phyloP scores from a whole-genome alignment of 2,329 filamentous ascomycete genomes.

The Fusarium heterosporum region DNA sequence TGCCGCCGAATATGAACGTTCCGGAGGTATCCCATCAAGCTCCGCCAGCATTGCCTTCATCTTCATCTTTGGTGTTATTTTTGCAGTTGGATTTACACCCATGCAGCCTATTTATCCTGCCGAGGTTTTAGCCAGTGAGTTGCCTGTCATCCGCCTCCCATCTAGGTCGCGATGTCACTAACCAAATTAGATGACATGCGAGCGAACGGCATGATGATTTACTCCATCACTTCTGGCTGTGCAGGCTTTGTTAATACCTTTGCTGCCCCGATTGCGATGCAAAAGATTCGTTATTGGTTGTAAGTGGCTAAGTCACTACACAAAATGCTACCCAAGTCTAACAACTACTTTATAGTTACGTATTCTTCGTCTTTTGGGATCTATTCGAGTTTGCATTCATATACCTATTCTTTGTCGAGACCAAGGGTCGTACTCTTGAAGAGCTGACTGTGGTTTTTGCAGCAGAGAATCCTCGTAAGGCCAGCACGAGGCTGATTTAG shows the following conservation, averaged over 20 bases:
- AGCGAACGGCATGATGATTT: constrained; percentile 39
- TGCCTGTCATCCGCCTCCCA: fast-evolving
- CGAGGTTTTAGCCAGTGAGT: constrained; percentile 8
- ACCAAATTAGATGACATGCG: constrained; percentile 30
- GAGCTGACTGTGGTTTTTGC: background rate
- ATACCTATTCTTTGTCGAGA: constrained; percentile 21
- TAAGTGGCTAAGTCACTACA: background rate
- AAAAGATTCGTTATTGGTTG: constrained; percentile 32
- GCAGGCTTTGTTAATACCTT: constrained; percentile 39
- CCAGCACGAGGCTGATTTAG: background rate
- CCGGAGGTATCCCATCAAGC: background rate
- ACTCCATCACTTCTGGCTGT: constrained; percentile 17
- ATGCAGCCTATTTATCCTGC: constrained; percentile 26
- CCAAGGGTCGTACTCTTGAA: background rate
- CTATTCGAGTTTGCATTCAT: constrained; percentile 5
- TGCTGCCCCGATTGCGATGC: constrained; percentile 36
- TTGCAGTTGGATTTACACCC: constrained; percentile 9
- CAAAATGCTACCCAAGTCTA: fast-evolving
- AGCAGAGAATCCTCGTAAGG: constrained; percentile 6
- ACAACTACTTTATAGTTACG: background rate
- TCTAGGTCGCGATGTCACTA: background rate
- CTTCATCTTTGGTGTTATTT: constrained; percentile 13
- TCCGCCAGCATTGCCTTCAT: constrained; percentile 19
- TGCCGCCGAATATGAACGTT: constrained; percentile 5
- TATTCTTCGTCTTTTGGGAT: constrained; percentile 23